Base-by-base conservation (phyloP, 2,329 filamentous ascomycete genomes). In the Trichoderma sp. region DNA sequence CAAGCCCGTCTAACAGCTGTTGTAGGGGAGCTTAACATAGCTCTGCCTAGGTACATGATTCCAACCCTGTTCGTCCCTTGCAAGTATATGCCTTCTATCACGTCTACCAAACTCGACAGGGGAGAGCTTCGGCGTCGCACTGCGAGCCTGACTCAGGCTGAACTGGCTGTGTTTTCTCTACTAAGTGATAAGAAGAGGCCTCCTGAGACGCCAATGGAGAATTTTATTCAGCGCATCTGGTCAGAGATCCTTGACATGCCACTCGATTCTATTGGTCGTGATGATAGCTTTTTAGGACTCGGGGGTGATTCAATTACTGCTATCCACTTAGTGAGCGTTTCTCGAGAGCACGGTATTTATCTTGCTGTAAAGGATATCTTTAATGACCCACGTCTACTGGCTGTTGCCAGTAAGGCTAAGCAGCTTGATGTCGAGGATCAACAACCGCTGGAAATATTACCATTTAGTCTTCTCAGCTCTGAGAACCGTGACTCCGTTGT, bases 291-390 rank as follows among this genome's bases (percentile, higher is more conserved):
- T 30, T 30, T 73, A 7, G 53, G 64, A 1, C 70, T 74, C 81
- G 2, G 83, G 82, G 4, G 71, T 74, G 34, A 89, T 85, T 77
- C 76, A 8, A 74, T 78, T 53, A 69, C 61, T 12, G 74, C 73
- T 1, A 74, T 73, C 32, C 50, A 67, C 12, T 34, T 72, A 15
- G 58, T 53, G 5, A 70, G 71, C n/a, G 20, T 47, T 15, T 69
- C 73, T 15, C 72, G 71, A 20, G 57, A 68, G 1, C 28, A 43
- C 3, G 73, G 71, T 2, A 68, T 74, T 17, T 32, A 43, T 3
- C 20, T 75, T 30, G 69, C 43, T 12, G 73, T 71, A 13, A 50
- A 62, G n/a, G 59, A 62, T 11, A 23, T 72, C 3, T 69, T 73
- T 26, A 43, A 72, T 58, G 36, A 73, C 43, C 64, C 72, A 26